phyloP scores from a whole-genome alignment of 225 moss, liverwort and hornwort genomes.

The Ulota crispa region DNA sequence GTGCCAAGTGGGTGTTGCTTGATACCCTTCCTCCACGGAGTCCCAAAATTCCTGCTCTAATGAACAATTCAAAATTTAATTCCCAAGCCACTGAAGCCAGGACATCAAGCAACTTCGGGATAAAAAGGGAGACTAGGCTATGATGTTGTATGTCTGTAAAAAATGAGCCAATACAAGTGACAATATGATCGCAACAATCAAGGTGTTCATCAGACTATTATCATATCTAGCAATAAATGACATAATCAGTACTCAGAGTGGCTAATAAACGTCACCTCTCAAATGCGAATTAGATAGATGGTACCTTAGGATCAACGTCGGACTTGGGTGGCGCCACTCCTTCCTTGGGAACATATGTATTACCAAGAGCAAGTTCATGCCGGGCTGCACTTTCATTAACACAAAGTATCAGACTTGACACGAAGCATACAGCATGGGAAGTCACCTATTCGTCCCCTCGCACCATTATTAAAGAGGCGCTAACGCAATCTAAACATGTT shows the following conservation, averaged over 20 bases:
- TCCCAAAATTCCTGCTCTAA: slow-evolving; percentile 72
- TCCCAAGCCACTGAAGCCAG: slow-evolving; percentile 10
- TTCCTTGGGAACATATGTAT: slow-evolving; percentile 56
- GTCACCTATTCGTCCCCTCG: not conserved
- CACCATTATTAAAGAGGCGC: not conserved
- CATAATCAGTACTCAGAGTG: not conserved
- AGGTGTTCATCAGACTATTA: not conserved
- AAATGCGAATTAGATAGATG: not conserved
- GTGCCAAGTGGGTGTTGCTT: slow-evolving; percentile 91
- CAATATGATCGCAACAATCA: not conserved
- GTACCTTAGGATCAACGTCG: slow-evolving; percentile 61
- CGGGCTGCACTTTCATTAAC: slow-evolving; percentile 44
- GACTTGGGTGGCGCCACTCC: slow-evolving; percentile 55
- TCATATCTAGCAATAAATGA: not conserved
- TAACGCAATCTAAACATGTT: not conserved
- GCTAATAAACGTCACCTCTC: not conserved
- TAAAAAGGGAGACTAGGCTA: not conserved
- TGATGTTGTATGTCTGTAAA: not conserved
- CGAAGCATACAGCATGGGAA: not conserved
- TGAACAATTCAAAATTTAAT: not conserved
- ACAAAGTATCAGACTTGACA: not conserved
- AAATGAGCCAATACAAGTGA: not conserved
- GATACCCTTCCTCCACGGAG: slow-evolving; percentile 78
- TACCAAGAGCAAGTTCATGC: slow-evolving; percentile 82
- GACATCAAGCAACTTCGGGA: slow-evolving; percentile 8